Base-by-base conservation (phyloP, 2,329 filamentous ascomycete species). In the Alternaria longipes region DNA sequence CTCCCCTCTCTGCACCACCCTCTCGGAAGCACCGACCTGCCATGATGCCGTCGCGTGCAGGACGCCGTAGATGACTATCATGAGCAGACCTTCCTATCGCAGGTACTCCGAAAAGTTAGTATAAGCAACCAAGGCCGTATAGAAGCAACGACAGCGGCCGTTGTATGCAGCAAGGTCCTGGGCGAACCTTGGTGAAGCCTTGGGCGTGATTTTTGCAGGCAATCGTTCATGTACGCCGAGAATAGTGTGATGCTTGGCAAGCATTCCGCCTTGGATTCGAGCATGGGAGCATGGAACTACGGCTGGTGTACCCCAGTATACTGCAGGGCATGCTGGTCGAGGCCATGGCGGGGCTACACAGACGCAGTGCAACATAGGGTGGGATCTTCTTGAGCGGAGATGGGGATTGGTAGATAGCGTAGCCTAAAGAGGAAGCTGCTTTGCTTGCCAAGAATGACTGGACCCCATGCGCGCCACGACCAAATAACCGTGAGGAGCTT, bases 51-150 rank as follows among this genome's bases (percentile, higher is more conserved):
- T 66, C 54, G 65, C 60, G 62, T 68, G 64, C 59, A 36, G 57
- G 57, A 54, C 62, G 62, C 65, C 58, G 63, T 62, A 52, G 59
- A 62, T 64, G 67, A 51, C 42, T 55, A 56, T 59, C 56, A 55
- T 45, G 34, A 36, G n/a, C 54, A 50, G 45, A 54, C n/a, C 74
- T 76, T 75, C 74, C 74, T 75, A 75, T 75, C 71, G 54, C 50
- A 75, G 74, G 42, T 66, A 64, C 60, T 61, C 63, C 67, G 64
- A 59, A 57, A 46, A 56, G 38, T 44, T 64, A 81, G 81, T 54
- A 79, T 81, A 50, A 51, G 14, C 42, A 51, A 54, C 60, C 50
- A 65, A 70, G 67, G 40, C 58, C 59, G 59, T 67, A 61, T 64
- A 45, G 61, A 71, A 67, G 68, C 56, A 66, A 69, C 54, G 47